Evolutionary conservation across 331 rosid species (phyloP), one percentile per base, ranked within the genome.

Genomic region (Cydonia oblonga): DNA sequence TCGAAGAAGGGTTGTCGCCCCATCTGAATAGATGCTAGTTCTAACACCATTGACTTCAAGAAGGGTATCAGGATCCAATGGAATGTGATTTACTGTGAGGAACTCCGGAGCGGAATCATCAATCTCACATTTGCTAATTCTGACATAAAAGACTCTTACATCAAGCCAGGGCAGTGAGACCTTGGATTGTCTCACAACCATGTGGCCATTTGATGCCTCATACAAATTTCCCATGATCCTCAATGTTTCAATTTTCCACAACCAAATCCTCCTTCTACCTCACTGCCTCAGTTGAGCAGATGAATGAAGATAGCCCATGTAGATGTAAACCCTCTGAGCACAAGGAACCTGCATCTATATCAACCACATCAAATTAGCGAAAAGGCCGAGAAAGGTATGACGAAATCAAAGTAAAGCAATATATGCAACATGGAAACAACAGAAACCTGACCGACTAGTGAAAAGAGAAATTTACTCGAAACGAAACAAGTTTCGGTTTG

Each of bases 11-110:
- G 88, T 77, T 9, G 86, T 80, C 56, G 79, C 71, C 74, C 90
- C 90, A 52, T 89, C 93, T 2, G 89, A 89, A 70, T 83, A 63
- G 66, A 86, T 71, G 75, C 90, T 72, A 33, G 76, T 70, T 24
- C 96, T 83, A 51, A 91, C 93, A n/a, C 97, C 93, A 19, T 92
- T 89, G 33, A 87, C 83, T 81, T 89, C 93, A 25, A 89, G 88
- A 79, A 92, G 92, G 30, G 89, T 87, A 35, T 89, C 90, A 0
- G 88, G 88, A 79, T 84, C 80, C 68, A 91, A 54, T 22, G 97
- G 96, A 74, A 87, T 71, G 66, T 89, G 93, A 77, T 81, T 86
- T 73, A 92, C 76, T 4, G 85, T 80, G 79, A 92, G 96, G 71
- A 75, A 76, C 74, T 86, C 89, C 16, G 96, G 89, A 58, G 90